Percentiles rank a stretch among this genome's conserved stretches.
These are phyloP conservation scores for Chlamydomonas schloesseri DNA, from an alignment of 139 green algal genomes.

Conservation along the genomic window DNA sequence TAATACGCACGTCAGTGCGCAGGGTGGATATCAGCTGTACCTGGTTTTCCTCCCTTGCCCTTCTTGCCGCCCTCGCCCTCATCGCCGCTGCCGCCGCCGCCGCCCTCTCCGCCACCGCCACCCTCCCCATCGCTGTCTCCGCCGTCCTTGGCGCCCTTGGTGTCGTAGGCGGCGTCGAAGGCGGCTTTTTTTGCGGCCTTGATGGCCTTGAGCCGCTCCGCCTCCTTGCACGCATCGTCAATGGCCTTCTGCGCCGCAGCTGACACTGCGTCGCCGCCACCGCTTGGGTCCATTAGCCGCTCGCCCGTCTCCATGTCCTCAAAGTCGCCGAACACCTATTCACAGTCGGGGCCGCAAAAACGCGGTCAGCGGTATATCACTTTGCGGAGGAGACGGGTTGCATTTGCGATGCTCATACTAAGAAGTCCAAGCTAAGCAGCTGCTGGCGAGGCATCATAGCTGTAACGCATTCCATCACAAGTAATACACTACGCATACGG, in stretches of 20 bases:
- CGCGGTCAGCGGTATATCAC: too few relatives aligned
- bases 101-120: conserved; percentile 42
- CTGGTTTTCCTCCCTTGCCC: conserved; percentile 7
- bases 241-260: conserved; percentile 77
- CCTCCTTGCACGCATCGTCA: conserved; percentile 57
- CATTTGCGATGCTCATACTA: too few relatives aligned
- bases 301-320: conserved; percentile 93
- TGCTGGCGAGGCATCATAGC: too few relatives aligned
- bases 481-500: too few relatives aligned
- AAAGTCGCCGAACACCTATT: conserved; percentile 89
- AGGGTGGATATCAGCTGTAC: too few relatives aligned
- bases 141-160: conserved; percentile 16
- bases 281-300: not conserved
- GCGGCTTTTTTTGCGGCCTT: conserved; percentile 87
- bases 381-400: too few relatives aligned
- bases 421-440: too few relatives aligned
- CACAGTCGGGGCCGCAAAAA: too few relatives aligned
- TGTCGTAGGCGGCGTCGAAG: conserved; percentile 76
- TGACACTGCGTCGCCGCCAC: conserved; percentile 60
- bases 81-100: conserved; percentile 21
- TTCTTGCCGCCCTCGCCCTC: conserved; percentile 20
- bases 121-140: conserved; percentile 7
- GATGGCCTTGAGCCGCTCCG: conserved; percentile 62
- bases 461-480: too few relatives aligned
- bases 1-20: too few relatives aligned